Evolutionary conservation across 768 basidiomycete genomes (phyloP).

Genomic region (Rhizopogon rudus): DNA sequence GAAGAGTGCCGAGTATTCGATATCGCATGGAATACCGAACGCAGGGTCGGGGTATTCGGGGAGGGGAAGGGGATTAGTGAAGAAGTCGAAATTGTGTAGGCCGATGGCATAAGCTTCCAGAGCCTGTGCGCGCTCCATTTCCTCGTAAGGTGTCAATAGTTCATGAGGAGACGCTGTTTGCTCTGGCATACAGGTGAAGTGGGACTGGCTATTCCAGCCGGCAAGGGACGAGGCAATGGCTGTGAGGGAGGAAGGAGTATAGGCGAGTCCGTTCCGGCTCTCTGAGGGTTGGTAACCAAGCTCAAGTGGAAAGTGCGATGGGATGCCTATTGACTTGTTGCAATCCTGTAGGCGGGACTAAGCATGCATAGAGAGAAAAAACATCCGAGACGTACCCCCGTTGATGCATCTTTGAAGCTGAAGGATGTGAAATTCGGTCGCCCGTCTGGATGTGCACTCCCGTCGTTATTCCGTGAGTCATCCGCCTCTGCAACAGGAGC

Average conservation of each 20-base stretch:
- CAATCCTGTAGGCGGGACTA: neutral
- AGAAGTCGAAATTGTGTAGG: conserved; percentile 21
- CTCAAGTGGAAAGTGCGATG: neutral
- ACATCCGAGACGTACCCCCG: neutral
- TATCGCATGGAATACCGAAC: neutral
- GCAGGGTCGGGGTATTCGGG: conserved; percentile 3
- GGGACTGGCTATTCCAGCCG: conserved; percentile 34
- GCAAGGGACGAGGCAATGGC: conserved; percentile 34
- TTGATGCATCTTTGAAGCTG: neutral
- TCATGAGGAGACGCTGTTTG: neutral
- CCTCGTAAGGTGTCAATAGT: conserved; percentile 7
- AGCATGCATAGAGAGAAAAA: neutral
- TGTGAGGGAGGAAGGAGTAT: conserved; percentile 23
- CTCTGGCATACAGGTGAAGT: conserved; percentile 3
- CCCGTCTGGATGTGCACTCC: neutral
- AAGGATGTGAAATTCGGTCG: neutral
- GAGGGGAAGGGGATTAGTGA: conserved; percentile 1
- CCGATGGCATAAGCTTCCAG: conserved; percentile 26
- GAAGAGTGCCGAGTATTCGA: conserved; percentile 1
- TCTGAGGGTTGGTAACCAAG: neutral
- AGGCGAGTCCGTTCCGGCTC: neutral
- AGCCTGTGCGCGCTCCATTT: conserved; percentile 20
- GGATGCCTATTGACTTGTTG: neutral
- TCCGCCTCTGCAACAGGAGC: neutral
- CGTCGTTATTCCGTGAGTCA: neutral